phyloP scores from a whole-genome alignment of 441 rosid species.

The Pelargonium myrrhifolium region DNA sequence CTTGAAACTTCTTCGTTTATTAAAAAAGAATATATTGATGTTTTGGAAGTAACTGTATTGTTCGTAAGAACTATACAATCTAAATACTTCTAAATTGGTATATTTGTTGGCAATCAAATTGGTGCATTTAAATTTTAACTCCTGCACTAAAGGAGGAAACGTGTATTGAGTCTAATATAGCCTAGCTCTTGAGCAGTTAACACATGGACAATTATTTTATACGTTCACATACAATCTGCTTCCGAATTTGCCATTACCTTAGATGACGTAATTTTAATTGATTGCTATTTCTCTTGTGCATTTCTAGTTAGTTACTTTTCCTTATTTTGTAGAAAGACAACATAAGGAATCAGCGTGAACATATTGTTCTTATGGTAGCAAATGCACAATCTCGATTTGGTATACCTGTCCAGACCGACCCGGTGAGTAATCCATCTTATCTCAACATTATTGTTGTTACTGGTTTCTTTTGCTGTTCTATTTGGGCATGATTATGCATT shows the following conservation, averaged over 20 bases:
- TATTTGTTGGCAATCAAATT: neutral
- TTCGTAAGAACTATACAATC: neutral
- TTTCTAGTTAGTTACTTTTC: conserved; percentile 15
- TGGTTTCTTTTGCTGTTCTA: conserved; percentile 15
- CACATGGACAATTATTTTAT: neutral
- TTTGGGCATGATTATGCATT: conserved; percentile 2
- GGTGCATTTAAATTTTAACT: neutral
- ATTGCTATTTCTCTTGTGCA: conserved; percentile 1
- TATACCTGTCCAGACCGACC: conserved; percentile 57
- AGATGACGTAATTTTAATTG: neutral
- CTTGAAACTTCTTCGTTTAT: too few relatives aligned
- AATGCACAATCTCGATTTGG: conserved; percentile 83
- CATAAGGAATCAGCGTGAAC: conserved; percentile 90
- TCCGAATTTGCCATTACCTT: neutral
- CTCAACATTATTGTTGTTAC: neutral
- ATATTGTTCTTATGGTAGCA: conserved; percentile 78
- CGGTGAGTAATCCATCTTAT: conserved; percentile 50
- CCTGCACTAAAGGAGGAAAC: conserved; percentile 1
- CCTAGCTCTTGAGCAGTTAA: neutral
- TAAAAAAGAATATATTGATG: too few relatives aligned
- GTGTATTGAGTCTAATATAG: conserved; percentile 1
- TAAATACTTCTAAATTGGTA: neutral
- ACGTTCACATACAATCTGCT: neutral
- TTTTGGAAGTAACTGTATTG: neutral
- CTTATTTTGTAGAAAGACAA: conserved; percentile 65